A percentile compares a stretch with the other conserved stretches of the same genome.
phyloP scores from a whole-genome alignment of 306 rosid species.

The Gastrolobium bilobum region DNA sequence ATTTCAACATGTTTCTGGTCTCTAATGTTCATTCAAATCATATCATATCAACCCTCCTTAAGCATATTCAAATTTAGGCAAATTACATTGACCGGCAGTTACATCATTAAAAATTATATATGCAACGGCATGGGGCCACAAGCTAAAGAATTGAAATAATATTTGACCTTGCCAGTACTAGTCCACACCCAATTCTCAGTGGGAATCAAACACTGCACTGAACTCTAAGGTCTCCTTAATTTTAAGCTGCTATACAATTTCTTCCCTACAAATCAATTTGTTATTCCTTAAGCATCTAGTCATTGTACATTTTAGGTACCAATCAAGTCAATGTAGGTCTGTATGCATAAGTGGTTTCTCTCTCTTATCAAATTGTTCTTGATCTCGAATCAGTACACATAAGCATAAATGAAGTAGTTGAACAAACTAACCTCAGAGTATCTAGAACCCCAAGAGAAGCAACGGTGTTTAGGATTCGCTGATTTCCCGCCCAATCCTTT shows the following conservation, averaged over 20 bases:
- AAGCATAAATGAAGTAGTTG: constrained; percentile 34
- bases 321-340: constrained; percentile 9
- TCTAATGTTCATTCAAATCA: constrained; percentile 24
- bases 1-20: background rate
- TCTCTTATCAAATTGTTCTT: background rate
- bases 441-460: constrained; percentile 87
- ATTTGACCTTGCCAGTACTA: background rate
- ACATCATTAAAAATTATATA: constrained; percentile 10
- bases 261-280: constrained; percentile 5
- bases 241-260: background rate
- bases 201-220: constrained; percentile 2
- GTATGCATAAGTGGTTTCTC: background rate
- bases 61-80: background rate
- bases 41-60: background rate
- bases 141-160: background rate
- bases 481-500: constrained; percentile 88
- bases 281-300: constrained; percentile 19
- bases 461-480: constrained; percentile 77
- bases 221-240: constrained; percentile 24
- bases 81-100: background rate
- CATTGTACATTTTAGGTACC: constrained; percentile 9
- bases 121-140: background rate
- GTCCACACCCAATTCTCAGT: constrained; percentile 17
- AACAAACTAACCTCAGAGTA: constrained; percentile 82
- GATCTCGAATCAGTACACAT: constrained; percentile 8